Evolutionary conservation across 495 filamentous ascomycete species (phyloP).

Genomic region (Aspergillus carlsbadensis): DNA sequence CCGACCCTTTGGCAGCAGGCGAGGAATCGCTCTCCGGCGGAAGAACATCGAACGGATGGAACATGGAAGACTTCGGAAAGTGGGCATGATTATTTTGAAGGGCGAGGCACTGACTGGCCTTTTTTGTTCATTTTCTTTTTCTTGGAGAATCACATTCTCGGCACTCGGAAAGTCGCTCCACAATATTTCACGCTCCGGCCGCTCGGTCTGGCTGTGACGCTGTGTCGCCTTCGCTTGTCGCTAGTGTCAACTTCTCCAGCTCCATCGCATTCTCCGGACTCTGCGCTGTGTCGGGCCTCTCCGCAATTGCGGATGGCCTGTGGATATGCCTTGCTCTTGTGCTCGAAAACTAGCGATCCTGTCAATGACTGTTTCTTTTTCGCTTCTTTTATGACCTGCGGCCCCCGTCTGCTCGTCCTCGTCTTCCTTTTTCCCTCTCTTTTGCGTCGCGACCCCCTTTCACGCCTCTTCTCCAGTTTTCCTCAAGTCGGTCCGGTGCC

Average conservation of each 20-base stretch:
- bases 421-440: neutral
- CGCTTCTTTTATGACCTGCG: slow-evolving; percentile 3
- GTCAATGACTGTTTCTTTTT: neutral
- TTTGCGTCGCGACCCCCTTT: slow-evolving; percentile 1
- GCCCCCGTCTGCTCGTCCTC: neutral
- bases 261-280: slow-evolving; percentile 17
- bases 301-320: slow-evolving; percentile 18
- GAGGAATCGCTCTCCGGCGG: too few relatives aligned
- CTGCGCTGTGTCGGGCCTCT: slow-evolving; percentile 19
- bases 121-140: too few relatives aligned
- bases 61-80: neutral
- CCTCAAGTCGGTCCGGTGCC: slow-evolving; percentile 34
- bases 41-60: neutral
- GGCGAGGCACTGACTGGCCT: neutral
- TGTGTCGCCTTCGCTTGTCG: neutral
- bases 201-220: slow-evolving; percentile 17
- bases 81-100: too few relatives aligned
- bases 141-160: slow-evolving; percentile 21
- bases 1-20: too few relatives aligned
- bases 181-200: slow-evolving; percentile 15
- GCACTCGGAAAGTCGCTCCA: slow-evolving; percentile 27
- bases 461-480: slow-evolving; percentile 6
- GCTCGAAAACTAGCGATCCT: neutral
- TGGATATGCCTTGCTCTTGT: slow-evolving; percentile 14
- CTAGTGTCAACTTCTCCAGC: neutral